phyloP scores from a whole-genome alignment of 1,139 yeast genomes.

The Candida anutae region DNA sequence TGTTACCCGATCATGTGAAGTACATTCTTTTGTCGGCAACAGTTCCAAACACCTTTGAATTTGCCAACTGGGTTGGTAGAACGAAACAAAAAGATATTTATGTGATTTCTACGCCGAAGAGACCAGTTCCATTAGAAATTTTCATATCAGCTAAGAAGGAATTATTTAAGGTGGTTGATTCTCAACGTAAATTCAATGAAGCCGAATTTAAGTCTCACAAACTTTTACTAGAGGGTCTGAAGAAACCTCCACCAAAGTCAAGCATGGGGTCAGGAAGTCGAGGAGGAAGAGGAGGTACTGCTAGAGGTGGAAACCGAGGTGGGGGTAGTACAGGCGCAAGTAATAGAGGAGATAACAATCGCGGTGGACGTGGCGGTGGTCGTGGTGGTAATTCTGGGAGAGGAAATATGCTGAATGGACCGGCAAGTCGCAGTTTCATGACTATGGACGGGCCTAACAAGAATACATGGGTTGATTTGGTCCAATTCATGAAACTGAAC shows the following conservation, averaged over 20 bases:
- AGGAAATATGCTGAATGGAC: constrained; percentile 10
- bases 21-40: constrained; percentile 88
- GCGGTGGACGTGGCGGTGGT: constrained; percentile 18
- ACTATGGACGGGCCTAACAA: constrained; percentile 67
- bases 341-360: constrained; percentile 17
- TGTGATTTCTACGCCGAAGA: constrained; percentile 89
- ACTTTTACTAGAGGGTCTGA: constrained; percentile 37
- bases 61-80: constrained; percentile 98
- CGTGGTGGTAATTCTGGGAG: constrained; percentile 20
- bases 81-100: constrained; percentile 93
- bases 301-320: constrained; percentile 34
- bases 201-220: constrained; percentile 57
- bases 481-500: constrained; percentile 61
- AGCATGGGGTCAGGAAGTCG: constrained; percentile 36
- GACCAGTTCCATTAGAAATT: constrained; percentile 93
- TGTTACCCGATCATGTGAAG: constrained; percentile 93
- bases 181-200: constrained; percentile 61
- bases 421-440: constrained; percentile 20
- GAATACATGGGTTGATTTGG: constrained; percentile 69
- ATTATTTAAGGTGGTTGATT: constrained; percentile 65
- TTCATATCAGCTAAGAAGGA: constrained; percentile 71
- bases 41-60: constrained; percentile 94
- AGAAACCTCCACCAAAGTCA: constrained; percentile 26
- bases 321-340: constrained; percentile 13
- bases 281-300: constrained; percentile 40